Percentiles rank a stretch among this genome's conserved stretches.
These are phyloP conservation scores for Tulasnella sp. DNA, from an alignment of 768 basidiomycete genomes.

Conservation along the genomic window DNA sequence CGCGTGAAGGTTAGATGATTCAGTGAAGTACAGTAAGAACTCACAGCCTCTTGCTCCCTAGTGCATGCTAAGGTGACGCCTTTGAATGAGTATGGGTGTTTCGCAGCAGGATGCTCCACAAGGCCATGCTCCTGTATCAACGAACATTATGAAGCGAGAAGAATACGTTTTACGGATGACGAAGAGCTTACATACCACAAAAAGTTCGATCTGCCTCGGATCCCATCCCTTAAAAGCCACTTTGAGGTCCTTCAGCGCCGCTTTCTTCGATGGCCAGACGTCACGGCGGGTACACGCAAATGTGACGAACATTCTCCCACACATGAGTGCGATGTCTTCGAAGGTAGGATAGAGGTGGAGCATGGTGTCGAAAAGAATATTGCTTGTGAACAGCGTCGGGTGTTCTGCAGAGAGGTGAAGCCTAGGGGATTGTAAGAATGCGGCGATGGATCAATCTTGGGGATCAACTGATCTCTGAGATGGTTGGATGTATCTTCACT, in stretches of 20 bases:
- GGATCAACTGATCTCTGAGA: too few relatives aligned
- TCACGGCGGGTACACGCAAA: not conserved
- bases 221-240: not conserved
- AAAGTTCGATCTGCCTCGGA: not conserved
- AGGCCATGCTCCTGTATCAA: not conserved
- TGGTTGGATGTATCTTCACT: too few relatives aligned
- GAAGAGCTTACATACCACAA: not conserved
- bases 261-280: conserved; percentile 3
- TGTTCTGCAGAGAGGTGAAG: not conserved
- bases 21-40: not conserved
- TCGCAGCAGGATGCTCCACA: not conserved
- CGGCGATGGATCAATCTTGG: too few relatives aligned
- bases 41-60: not conserved
- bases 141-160: not conserved
- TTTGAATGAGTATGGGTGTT: not conserved
- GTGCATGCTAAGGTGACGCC: not conserved
- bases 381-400: not conserved
- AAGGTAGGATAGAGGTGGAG: not conserved
- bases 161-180: not conserved
- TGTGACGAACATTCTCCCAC: not conserved
- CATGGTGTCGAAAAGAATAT: not conserved
- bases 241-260: not conserved
- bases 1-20: not conserved
- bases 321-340: not conserved
- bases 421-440: not conserved